Base-by-base conservation (phyloP, 2,329 filamentous ascomycete species). In the Penicillium frequentans region DNA sequence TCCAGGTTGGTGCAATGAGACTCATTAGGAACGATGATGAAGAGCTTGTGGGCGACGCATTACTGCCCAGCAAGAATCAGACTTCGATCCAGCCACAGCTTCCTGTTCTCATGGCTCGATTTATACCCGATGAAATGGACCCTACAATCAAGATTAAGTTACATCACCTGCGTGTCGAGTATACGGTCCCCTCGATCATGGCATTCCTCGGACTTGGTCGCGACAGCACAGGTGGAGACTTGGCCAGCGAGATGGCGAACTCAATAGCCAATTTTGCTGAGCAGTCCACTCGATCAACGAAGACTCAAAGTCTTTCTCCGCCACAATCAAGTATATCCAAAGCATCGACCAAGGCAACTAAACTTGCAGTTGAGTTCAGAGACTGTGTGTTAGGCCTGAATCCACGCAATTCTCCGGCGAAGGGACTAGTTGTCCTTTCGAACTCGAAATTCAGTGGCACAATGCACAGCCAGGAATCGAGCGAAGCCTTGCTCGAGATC, bases 91-190 rank as follows among this genome's bases (percentile, higher is more conserved):
- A 62, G 21, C 54, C 61, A 8, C 53, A 57, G 16, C 64, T 74
- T 16, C 86, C 88, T 0, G 90, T 93, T 62, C 73, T 98, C 52
- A 96, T 96, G 87, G 85, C 90, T 57, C 85, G 95, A 49, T 90
- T 96, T 77, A 90, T 99, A 63, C 91, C 91, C 0, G 93, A 98
- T 70, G 93, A 98, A 70, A 90, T 96, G 76, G 93, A 98, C 62
- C 93, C 96, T 0, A 87, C 91, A 7, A 80, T 97, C 63, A 96
- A 96, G 71, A 73, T 97, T 56, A 96, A 96, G 70, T 77, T 98
- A 43, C 90, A 90, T 73, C 92, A 96, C 59, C 65, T 96, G 5
- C 88, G 86, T 57, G 74, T 91, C n/a, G 96, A 99, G 70, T 99
- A 99, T 72, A 88, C 89, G 16, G 90, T 98, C 4, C 84, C 90